Conservation (phyloP, 2,329 filamentous ascomycete genomes). For the Fulvia fulva region DNA sequence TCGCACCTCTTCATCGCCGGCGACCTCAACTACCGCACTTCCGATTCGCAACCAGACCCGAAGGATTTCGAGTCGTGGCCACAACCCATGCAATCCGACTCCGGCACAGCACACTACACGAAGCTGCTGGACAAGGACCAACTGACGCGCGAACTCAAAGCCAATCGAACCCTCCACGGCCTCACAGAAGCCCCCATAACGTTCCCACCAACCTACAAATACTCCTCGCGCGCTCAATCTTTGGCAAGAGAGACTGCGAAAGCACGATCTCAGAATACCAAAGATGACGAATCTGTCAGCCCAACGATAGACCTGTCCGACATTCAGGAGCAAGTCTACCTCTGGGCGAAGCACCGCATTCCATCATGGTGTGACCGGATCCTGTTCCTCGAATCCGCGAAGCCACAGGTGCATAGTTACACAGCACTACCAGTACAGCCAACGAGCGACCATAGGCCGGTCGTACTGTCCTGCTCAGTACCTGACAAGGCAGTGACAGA, state of each 20-base stretch:
- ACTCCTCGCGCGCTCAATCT: constrained; percentile 47
- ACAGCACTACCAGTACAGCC: constrained; percentile 70
- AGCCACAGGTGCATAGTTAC: constrained; percentile 57
- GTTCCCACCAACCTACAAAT: constrained; percentile 96
- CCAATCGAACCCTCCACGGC: constrained; percentile 71
- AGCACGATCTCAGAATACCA: constrained; percentile 21
- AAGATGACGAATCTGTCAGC: constrained; percentile 33
- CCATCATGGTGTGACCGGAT: constrained; percentile 93
- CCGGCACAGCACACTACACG: constrained; percentile 59
- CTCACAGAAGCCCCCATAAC: constrained; percentile 67
- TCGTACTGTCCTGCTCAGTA: constrained; percentile 67
- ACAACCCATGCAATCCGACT: constrained; percentile 48
- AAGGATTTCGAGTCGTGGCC: constrained; percentile 60
- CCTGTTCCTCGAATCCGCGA: constrained; percentile 56
- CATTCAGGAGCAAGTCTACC: constrained; percentile 22
- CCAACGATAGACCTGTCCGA: constrained; percentile 15
- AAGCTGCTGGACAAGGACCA: constrained; percentile 73
- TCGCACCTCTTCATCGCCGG: constrained; percentile 82
- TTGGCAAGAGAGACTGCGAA: constrained; percentile 26
- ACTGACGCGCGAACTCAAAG: constrained; percentile 65
- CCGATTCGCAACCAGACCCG: constrained; percentile 57
- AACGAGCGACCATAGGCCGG: constrained; percentile 85
- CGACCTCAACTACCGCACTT: constrained; percentile 92
- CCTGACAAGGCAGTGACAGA: constrained; percentile 18
- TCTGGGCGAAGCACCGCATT: constrained; percentile 77